phyloP scores from a whole-genome alignment of 2,329 filamentous ascomycete species.

The Ophiostoma sp. region DNA sequence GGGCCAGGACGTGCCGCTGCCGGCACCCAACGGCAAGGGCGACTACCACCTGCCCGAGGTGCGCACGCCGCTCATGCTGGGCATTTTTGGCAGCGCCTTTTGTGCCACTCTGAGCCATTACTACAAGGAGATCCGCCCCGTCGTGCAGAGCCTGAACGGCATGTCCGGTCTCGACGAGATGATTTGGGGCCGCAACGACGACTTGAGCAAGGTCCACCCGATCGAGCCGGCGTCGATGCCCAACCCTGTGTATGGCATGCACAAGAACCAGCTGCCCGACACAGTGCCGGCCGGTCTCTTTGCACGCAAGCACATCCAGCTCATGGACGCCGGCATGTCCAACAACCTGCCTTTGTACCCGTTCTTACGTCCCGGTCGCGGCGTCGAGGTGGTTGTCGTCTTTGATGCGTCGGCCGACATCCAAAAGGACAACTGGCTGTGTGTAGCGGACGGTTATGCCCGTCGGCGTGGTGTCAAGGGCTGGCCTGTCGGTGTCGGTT shows the following conservation, averaged over 20 bases:
- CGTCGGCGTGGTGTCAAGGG: conserved; percentile 86
- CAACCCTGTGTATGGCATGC: conserved; percentile 84
- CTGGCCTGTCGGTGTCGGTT: conserved; percentile 93
- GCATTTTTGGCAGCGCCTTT: conserved; percentile 96
- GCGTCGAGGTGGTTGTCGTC: conserved; percentile 86
- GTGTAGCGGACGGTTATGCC: conserved; percentile 89
- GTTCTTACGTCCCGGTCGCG: conserved; percentile 79
- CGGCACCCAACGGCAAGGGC: conserved; percentile 44
- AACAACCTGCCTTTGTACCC: conserved; percentile 98
- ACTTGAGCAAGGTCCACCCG: conserved; percentile 88
- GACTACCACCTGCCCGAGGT: conserved; percentile 74
- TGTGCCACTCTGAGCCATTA: conserved; percentile 95
- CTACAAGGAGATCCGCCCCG: conserved; percentile 86
- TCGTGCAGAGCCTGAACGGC: conserved; percentile 72
- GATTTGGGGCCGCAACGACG: conserved; percentile 78
- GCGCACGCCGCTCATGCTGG: conserved; percentile 79
- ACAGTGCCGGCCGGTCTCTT: conserved; percentile 79
- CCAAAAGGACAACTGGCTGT: conserved; percentile 93
- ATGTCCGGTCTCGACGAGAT: conserved; percentile 77
- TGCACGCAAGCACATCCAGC: conserved; percentile 67
- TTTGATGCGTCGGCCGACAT: conserved; percentile 96
- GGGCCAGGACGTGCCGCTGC: conserved; percentile 63
- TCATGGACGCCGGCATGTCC: conserved; percentile 98
- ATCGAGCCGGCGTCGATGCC: conserved; percentile 90
- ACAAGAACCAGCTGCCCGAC: conserved; percentile 65